phyloP scores from a whole-genome alignment of 73 alveolate genomes.

The Urostyla sp. region DNA sequence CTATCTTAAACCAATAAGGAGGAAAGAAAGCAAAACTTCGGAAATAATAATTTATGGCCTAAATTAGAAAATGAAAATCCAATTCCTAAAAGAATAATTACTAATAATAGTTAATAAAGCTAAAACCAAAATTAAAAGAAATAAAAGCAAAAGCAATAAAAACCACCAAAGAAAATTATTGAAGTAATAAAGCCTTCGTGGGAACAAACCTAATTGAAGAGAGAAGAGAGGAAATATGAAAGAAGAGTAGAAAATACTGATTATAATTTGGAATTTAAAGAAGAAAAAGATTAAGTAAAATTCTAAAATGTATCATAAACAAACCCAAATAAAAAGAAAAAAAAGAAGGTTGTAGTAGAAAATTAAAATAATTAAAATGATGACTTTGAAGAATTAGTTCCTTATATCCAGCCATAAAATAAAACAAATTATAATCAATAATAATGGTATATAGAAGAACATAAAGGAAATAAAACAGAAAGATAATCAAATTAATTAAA shows the following conservation, averaged over 20 bases:
- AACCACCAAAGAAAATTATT: neutral
- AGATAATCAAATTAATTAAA: neutral
- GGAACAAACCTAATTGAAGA: neutral
- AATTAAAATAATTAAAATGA: neutral
- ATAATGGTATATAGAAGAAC: neutral
- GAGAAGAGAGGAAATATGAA: neutral
- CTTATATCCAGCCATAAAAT: neutral
- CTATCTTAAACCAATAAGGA: slow-evolving; percentile 3
- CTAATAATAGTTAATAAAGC: neutral
- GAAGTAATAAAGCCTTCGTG: neutral
- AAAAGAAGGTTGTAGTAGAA: slow-evolving; percentile 26
- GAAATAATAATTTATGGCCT: neutral
- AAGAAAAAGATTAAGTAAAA: slow-evolving; percentile 7
- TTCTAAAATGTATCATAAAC: neutral
- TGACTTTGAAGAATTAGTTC: neutral
- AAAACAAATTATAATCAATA: neutral
- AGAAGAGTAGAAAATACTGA: slow-evolving; percentile 23
- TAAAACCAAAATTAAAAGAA: neutral
- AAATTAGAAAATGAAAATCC: slow-evolving; percentile 22
- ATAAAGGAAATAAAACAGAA: neutral
- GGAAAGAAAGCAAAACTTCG: neutral
- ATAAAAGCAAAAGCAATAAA: neutral
- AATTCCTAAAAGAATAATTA: neutral
- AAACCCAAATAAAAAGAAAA: neutral
- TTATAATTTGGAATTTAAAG: slow-evolving; percentile 10